A percentile compares a stretch with the other conserved stretches of the same genome.
phyloP scores from a whole-genome alignment of 345 rosid genomes.

The Bruguiera sexangula region DNA sequence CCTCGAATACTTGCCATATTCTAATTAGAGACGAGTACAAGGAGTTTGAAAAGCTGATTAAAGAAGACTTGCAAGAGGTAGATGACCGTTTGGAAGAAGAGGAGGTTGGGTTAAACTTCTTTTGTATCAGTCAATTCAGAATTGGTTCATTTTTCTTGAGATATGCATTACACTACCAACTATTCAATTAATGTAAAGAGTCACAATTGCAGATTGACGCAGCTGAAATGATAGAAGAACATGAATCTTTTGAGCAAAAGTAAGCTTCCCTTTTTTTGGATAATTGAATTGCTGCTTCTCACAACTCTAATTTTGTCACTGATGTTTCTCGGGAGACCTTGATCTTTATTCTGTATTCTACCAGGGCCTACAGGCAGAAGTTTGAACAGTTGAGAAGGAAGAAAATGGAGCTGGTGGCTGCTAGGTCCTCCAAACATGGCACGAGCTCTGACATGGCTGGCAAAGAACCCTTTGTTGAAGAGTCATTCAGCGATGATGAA shows the following conservation, averaged over 20 bases:
- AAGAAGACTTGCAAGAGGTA: conserved; percentile 83
- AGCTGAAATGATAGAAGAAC: conserved; percentile 87
- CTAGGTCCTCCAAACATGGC: conserved; percentile 54
- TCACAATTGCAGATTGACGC: conserved; percentile 71
- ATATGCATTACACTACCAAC: background rate
- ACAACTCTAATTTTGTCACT: too few species aligned
- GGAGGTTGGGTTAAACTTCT: conserved; percentile 48
- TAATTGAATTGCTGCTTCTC: background rate
- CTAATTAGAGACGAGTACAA: conserved; percentile 79
- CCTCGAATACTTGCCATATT: conserved; percentile 12
- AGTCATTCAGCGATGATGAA: conserved; percentile 66
- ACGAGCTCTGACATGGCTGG: conserved; percentile 33
- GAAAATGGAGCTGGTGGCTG: conserved; percentile 66
- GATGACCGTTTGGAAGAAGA: conserved; percentile 95
- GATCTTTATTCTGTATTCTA: background rate
- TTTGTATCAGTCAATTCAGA: background rate
- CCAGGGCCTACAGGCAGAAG: conserved; percentile 56
- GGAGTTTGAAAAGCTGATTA: conserved; percentile 87
- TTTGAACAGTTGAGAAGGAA: conserved; percentile 62
- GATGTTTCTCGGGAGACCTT: too few species aligned
- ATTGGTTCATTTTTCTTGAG: background rate
- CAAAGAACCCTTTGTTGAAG: conserved; percentile 37
- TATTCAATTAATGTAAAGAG: background rate
- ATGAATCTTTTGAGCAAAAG: conserved; percentile 86
- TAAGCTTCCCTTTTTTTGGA: conserved; percentile 26